Base-by-base conservation (phyloP, 140 eudicot genomes). In the Ambrosia hybrid region DNA sequence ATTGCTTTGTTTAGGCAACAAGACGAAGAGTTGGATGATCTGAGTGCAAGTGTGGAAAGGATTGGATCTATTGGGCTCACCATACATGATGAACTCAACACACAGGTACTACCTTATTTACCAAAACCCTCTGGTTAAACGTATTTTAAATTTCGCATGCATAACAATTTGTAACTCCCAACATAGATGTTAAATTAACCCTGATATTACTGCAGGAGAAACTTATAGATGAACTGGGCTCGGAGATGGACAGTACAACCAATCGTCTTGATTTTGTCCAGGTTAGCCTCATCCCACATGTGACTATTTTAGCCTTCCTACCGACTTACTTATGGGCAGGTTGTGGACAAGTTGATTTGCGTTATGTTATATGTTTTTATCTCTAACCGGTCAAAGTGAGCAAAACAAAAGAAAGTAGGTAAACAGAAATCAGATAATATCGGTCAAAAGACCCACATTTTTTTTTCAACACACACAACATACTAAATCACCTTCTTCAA, bases 231-330 rank as follows among this genome's bases (percentile, higher is more conserved):
- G 98, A 92, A 7, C 67, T 92, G 80, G 98, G 95, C 53, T 75
- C 65, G 5, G 95, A 92, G 83, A 92, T 92, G 92, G 98, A 92
- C 14, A 87, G 87, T 71, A 92, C 96, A 67, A 76, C 95, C 58
- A 89, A 85, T 57, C 95, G 98, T 73, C 98, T 92, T 8, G 98
- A 92, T 72, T 89, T 92, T 83, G 91, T 89, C 81, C 96, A 86
- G 91, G 96, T 85, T 11, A 37, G 56, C 30, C 2, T 46, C 52
- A 46, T 46, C 13, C 9, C 52, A 39, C 45, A 46, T 46, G 52
- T 9, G 52, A 11, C 52, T 46, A 46, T 46, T 46, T 46, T 46
- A 46, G 52, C 13, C 12, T 46, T 46, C 52, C 52, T 2, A 11
- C 52, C 52, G 13, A 1, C 30, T 21, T 21, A 21, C 30, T 21